These are phyloP conservation scores for Glycine latifolia DNA, from an alignment of 306 rosid species.

Conservation along the genomic window DNA sequence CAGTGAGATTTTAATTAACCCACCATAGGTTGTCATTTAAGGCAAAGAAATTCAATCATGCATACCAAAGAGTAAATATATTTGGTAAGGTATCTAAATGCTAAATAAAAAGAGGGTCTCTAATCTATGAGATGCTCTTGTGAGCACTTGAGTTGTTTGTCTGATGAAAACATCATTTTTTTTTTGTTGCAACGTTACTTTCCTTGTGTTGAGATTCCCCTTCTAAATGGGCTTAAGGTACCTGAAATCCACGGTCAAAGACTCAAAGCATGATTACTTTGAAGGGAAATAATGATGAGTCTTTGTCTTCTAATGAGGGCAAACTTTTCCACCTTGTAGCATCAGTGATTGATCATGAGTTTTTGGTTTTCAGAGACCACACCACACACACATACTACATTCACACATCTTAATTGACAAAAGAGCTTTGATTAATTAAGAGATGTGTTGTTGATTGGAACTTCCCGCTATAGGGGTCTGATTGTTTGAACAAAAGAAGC, in stretches of 20 bases:
- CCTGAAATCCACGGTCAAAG: slow-evolving; percentile 49
- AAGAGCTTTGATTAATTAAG: slow-evolving; percentile 35
- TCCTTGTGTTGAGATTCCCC: slow-evolving; percentile 42
- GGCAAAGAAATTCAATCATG: background rate
- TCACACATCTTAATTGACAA: slow-evolving; percentile 17
- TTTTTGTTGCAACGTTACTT: slow-evolving; percentile 15
- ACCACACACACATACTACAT: background rate
- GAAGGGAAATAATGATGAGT: slow-evolving; percentile 41
- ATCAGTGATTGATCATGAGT: slow-evolving; percentile 37
- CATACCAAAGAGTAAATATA: background rate
- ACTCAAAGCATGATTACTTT: slow-evolving; percentile 39
- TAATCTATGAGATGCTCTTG: slow-evolving; percentile 6
- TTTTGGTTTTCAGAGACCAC: slow-evolving; percentile 43
- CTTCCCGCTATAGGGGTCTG: slow-evolving; percentile 9
- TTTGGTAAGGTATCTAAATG: background rate
- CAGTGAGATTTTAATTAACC: slow-evolving; percentile 22
- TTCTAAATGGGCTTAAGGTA: slow-evolving; percentile 29
- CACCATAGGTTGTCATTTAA: background rate
- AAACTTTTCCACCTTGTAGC: slow-evolving; percentile 36
- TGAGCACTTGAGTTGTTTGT: slow-evolving; percentile 26
- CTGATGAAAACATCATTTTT: background rate
- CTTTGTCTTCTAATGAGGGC: slow-evolving; percentile 39
- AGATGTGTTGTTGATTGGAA: slow-evolving; percentile 11
- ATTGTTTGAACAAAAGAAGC: slow-evolving; percentile 43
- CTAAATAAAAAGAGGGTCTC: background rate